Percentiles rank a stretch among this genome's conserved stretches.
Conservation (phyloP, 768 basidiomycete genomes). For the Boletus rubroflammeus region DNA sequence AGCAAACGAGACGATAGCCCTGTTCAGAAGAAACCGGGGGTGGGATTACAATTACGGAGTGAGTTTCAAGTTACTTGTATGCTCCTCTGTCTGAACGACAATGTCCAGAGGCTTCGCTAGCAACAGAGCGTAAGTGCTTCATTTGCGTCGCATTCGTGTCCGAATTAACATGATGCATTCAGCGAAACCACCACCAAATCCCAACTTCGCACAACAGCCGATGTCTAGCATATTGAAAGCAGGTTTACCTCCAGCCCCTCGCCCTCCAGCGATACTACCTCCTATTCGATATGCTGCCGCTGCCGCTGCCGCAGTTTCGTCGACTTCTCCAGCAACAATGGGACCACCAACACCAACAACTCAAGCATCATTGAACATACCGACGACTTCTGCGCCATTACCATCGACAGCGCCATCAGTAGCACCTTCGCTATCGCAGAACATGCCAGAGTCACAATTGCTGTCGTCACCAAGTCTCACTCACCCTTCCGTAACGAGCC, state of each 20-base stretch:
- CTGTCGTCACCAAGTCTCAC: constrained; percentile 79
- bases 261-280: constrained; percentile 54
- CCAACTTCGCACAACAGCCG: constrained; percentile 79
- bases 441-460: constrained; percentile 33
- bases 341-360: constrained; percentile 33
- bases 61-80: constrained; percentile 30
- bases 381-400: constrained; percentile 34
- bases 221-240: constrained; percentile 74
- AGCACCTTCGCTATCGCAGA: constrained; percentile 34
- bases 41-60: constrained; percentile 68
- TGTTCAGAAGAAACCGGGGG: constrained; percentile 71
- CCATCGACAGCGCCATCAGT: constrained; percentile 39
- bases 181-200: constrained; percentile 70
- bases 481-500: constrained; percentile 80
- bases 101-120: constrained; percentile 59
- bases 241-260: constrained; percentile 56
- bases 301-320: constrained; percentile 52
- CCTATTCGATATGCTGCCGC: constrained; percentile 92
- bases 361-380: constrained; percentile 33
- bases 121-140: constrained; percentile 49
- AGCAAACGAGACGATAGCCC: constrained; percentile 74
- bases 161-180: constrained; percentile 6
- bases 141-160: background rate
- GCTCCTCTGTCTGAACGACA: constrained; percentile 13
- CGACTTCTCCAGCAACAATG: constrained; percentile 19